Conservation (phyloP, 345 rosid species). For the Cardamine occulta region DNA sequence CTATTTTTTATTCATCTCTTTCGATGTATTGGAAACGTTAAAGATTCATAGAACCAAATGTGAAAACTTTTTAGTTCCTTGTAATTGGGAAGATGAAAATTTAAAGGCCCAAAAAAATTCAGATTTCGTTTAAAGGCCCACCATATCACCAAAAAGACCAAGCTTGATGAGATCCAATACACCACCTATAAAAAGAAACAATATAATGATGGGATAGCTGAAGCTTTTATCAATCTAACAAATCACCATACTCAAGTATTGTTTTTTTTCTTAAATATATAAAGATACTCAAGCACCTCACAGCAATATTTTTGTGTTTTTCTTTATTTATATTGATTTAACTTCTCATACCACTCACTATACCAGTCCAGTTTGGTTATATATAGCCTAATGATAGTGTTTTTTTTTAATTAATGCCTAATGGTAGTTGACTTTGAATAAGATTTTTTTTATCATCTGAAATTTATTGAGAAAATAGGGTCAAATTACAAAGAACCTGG, state of each 20-base stretch:
- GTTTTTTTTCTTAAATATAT: too few species aligned
- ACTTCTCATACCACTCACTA: not conserved
- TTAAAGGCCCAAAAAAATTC: not conserved
- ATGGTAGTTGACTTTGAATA: not conserved
- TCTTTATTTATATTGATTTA: not conserved
- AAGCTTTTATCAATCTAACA: not conserved
- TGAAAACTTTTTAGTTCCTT: not conserved
- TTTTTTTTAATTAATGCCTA: too few species aligned
- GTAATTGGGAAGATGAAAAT: not conserved
- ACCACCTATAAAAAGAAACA: not conserved
- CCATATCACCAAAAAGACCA: not conserved
- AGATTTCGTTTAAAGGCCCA: constrained; percentile 5
- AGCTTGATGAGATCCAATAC: not conserved
- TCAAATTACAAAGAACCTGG: too few species aligned
- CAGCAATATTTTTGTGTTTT: not conserved
- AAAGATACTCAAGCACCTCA: not conserved
- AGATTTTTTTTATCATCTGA: not conserved
- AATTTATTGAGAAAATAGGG: too few species aligned
- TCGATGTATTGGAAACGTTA: not conserved
- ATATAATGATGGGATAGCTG: not conserved
- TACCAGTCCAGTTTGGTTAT: not conserved
- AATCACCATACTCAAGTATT: not conserved
- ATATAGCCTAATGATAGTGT: too few species aligned
- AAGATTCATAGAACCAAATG: not conserved
- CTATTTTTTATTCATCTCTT: not conserved